Evolutionary conservation across 768 basidiomycete genomes (phyloP), one percentile per base, ranked within the genome.

Genomic region (Boletellus sp.): DNA sequence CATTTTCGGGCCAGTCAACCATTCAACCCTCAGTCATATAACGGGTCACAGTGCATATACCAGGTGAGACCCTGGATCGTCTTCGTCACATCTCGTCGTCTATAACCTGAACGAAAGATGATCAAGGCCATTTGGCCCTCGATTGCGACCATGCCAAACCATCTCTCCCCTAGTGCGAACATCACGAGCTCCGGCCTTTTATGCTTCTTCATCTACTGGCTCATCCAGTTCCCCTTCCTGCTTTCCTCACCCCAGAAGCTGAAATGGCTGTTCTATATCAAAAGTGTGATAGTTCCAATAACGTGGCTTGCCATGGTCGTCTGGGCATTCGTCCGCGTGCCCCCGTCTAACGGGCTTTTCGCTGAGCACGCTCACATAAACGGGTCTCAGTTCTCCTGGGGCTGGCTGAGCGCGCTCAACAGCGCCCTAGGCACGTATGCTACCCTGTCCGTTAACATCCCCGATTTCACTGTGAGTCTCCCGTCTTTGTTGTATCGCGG

Each of bases 51-150:
- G 68, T 85, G 83, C 50, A 73, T 89, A 11, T 86, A 87, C 59
- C 87, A 88, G 64, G 74, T 69, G 3, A 46, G 43, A 17, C 17
- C 7, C 13, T 31, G 6, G 3, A 28, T n/a, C 2, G n/a, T 45
- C 15, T 3, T 38, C 37, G 6, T 32, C 28, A 7, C 6, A 8
- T n/a, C 12, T 49, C 24, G 19, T n/a, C 8, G 6, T 48, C 17
- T 47, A 45, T 6, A 54, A 17, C 17, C 17, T 38, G 17, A 6
- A 23, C 47, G 3, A 47, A n/a, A 70, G 70, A 88, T 87, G 85
- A 67, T 90, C 24, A 88, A 85, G 65, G 88, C 90, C 0, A 87
- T 91, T 32, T 90, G 90, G 89, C 89, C 90, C 0, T 83, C 83
- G 1, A 75, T 81, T 36, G 76, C 78, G 4, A 77, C 65, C 31